Conservation (phyloP, 352 stramenopile genomes). For the Phytophthora litchii region DNA sequence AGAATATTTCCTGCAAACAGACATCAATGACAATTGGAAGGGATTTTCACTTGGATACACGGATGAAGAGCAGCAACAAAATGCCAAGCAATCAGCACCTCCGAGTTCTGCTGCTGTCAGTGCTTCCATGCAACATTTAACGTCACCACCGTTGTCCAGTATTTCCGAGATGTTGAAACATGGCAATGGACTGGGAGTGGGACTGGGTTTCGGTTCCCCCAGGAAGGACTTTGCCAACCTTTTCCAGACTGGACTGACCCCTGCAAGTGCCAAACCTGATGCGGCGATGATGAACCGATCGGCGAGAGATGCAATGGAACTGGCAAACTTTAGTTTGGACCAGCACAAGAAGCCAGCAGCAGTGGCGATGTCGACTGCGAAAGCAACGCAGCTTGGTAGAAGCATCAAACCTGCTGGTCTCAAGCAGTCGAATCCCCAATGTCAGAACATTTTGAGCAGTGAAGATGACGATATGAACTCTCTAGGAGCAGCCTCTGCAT, state of each 20-base stretch:
- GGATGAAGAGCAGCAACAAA: conserved; percentile 47
- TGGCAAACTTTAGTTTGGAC: conserved; percentile 50
- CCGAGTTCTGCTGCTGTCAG: conserved; percentile 9
- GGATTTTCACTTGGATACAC: conserved; percentile 72
- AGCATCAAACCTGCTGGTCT: conserved; percentile 33
- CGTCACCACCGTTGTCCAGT: conserved; percentile 47
- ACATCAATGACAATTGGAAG: conserved; percentile 72
- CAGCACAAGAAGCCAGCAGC: conserved; percentile 30
- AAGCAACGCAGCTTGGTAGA: conserved; percentile 15
- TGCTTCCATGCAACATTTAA: conserved; percentile 30
- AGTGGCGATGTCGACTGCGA: conserved; percentile 8
- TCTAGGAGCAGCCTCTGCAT: conserved; percentile 20
- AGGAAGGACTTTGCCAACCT: conserved; percentile 39
- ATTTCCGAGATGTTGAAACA: conserved; percentile 56
- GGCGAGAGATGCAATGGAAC: conserved; percentile 37
- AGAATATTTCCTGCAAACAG: conserved; percentile 70
- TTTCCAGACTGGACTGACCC: conserved; percentile 33
- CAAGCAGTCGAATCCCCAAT: conserved; percentile 26
- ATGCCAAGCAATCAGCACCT: conserved; percentile 12
- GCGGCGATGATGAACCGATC: conserved; percentile 31
- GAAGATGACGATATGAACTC: conserved; percentile 35
- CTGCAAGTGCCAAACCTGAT: conserved; percentile 30
- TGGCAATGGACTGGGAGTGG: conserved; percentile 29
- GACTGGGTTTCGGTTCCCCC: conserved; percentile 33
- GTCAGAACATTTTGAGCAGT: conserved; percentile 49